phyloP scores from a whole-genome alignment of 1,284 basidiomycete species.

The Laetiporus sulphureus region DNA sequence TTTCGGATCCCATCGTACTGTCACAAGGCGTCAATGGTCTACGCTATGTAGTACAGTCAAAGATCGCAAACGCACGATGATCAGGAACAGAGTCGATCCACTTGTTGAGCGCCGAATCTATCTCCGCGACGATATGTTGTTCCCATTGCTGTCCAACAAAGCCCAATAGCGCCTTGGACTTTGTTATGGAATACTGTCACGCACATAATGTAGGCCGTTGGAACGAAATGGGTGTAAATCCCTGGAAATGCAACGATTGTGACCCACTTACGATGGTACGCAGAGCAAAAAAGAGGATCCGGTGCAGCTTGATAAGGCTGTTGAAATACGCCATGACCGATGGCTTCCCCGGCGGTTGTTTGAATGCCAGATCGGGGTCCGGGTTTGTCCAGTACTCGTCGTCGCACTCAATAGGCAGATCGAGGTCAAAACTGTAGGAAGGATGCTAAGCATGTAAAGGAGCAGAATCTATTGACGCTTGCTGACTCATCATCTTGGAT shows the following conservation, averaged over 20 bases:
- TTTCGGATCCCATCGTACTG: neutral
- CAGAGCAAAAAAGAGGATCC: conserved; percentile 57
- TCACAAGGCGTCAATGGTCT: too few relatives aligned
- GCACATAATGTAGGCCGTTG: neutral
- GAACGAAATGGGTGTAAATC: neutral
- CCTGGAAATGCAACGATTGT: neutral
- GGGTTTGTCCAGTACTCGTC: conserved; percentile 64
- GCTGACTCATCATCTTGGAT: conserved; percentile 62
- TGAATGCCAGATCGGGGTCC: conserved; percentile 35
- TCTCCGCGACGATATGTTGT: conserved; percentile 16
- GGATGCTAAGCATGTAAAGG: neutral
- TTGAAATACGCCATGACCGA: conserved; percentile 52
- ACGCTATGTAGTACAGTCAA: too few relatives aligned
- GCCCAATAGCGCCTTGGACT: conserved; percentile 14
- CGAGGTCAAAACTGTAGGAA: conserved; percentile 49
- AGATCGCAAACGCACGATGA: conserved; percentile 16
- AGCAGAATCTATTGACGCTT: neutral
- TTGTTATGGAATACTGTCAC: conserved; percentile 17
- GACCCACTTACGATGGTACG: conserved; percentile 45
- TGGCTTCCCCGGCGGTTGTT: conserved; percentile 47
- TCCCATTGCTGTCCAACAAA: conserved; percentile 18
- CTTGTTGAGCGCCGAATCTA: conserved; percentile 20
- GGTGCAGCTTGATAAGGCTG: conserved; percentile 49
- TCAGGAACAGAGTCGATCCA: conserved; percentile 18
- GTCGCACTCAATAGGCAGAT: conserved; percentile 60